phyloP scores from a whole-genome alignment of 257 asterid species.

The Solanum medicagineum region DNA sequence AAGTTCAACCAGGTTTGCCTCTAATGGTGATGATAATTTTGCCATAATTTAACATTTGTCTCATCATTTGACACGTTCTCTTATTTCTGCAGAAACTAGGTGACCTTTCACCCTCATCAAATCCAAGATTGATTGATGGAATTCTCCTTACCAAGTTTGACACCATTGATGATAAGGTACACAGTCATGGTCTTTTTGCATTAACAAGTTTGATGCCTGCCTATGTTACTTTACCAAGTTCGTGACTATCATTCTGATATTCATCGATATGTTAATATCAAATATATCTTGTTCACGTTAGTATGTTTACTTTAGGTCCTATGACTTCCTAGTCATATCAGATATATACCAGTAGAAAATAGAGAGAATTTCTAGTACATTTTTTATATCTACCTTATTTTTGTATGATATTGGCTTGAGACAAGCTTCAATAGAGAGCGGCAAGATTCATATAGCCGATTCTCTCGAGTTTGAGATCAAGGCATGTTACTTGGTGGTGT shows the following conservation, averaged over 20 bases:
- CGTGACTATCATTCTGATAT: not conserved
- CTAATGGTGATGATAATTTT: no score
- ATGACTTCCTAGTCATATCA: not conserved
- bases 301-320: not conserved
- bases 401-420: not conserved
- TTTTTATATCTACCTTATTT: not conserved
- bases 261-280: not conserved
- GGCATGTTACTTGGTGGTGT: not conserved
- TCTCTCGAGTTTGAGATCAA: not conserved
- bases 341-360: not conserved
- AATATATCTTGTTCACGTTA: not conserved
- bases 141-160: conserved; percentile 92
- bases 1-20: conserved; percentile 75
- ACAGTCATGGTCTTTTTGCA: not conserved
- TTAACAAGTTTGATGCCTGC: not conserved
- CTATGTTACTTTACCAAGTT: not conserved
- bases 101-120: conserved; percentile 74
- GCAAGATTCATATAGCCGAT: not conserved
- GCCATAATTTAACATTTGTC: not conserved
- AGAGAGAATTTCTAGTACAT: not conserved
- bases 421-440: not conserved
- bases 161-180: conserved; percentile 92
- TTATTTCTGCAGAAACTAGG: conserved; percentile 62
- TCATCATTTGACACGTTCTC: not conserved
- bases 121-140: conserved; percentile 88